phyloP scores from a whole-genome alignment of 805 yeast genomes.

The Debaryomyces castellii region DNA sequence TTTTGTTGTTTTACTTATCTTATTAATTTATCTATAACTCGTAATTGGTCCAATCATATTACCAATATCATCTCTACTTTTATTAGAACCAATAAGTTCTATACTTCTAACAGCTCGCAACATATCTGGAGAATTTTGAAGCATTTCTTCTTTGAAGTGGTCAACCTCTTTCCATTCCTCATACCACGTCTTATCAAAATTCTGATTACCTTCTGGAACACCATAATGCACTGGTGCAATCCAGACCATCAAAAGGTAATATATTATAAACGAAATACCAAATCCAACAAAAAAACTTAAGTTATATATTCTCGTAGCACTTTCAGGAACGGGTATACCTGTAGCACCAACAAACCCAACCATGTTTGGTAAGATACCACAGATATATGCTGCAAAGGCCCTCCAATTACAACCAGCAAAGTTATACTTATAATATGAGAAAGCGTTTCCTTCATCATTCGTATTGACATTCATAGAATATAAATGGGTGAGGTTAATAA shows the following conservation, averaged over 20 bases:
- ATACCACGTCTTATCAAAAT: slow-evolving; percentile 1
- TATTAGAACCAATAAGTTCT: background rate
- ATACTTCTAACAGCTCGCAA: slow-evolving; percentile 1
- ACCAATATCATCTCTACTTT: background rate
- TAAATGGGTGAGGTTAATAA: slow-evolving; percentile 1
- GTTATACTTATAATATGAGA: slow-evolving; percentile 1
- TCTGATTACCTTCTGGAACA: background rate
- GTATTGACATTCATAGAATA: background rate
- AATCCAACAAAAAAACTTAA: slow-evolving; percentile 4
- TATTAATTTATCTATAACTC: background rate
- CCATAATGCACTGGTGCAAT: slow-evolving; percentile 1
- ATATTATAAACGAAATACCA: slow-evolving; percentile 1
- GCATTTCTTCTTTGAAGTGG: background rate
- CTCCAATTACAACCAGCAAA: slow-evolving; percentile 4
- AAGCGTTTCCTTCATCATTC: background rate
- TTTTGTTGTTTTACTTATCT: background rate
- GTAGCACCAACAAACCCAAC: slow-evolving; percentile 4
- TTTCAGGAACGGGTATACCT: background rate
- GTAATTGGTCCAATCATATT: slow-evolving; percentile 3
- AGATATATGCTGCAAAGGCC: slow-evolving; percentile 1
- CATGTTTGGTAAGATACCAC: slow-evolving; percentile 3
- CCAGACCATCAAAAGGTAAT: slow-evolving; percentile 1
- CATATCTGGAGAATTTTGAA: background rate
- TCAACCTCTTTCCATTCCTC: slow-evolving; percentile 5
- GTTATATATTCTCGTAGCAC: background rate